Evolutionary conservation across 352 stramenopile genomes (phyloP), one percentile per base, ranked within the genome.

Genomic region (Phytophthora hybrid): DNA sequence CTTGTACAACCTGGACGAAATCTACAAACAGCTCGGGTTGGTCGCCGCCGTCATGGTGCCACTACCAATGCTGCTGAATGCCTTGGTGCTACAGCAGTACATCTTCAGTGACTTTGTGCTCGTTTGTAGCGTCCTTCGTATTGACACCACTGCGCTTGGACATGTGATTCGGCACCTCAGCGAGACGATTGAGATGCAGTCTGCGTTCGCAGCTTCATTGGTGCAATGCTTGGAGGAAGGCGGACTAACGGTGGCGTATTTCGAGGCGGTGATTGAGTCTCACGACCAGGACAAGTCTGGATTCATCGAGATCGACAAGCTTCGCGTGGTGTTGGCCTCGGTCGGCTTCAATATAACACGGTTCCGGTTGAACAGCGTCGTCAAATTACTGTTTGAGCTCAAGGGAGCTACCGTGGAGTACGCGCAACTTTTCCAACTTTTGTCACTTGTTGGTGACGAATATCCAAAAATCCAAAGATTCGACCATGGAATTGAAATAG

Each of bases 41-140:
- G 44, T 82, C 11, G 8, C 68, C 18, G 52, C 68, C 0, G 11
- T 78, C 11, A 44, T 74, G 6, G 34, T 93, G 3, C 83, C 86
- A 0, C 56, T 89, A n/a, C 72, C 72, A 7, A 54, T 78, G 41
- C 0, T 87, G 3, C 0, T 91, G 37, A 93, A 91, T 58, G 74
- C 79, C n/a, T 8, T 89, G 18, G 62, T 87, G 5, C 54, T 92
- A 4, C 84, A 91, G 61, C 79, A 72, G 9, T 69, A 68, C 31
- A 91, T 92, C 37, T 77, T 91, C 13, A 70, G 76, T 44, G 68
- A 88, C 39, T 93, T 87, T 39, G 71, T 89, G 34, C 61, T 92
- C 47, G 64, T 92, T 3, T 81, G 73, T 18, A 82, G 80, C 57
- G 66, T 88, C n/a, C 76, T 88, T 18, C 74, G 69, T 2, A 65